Conservation (phyloP, 108 stramenopile species). For the Bacterosira constricta region DNA sequence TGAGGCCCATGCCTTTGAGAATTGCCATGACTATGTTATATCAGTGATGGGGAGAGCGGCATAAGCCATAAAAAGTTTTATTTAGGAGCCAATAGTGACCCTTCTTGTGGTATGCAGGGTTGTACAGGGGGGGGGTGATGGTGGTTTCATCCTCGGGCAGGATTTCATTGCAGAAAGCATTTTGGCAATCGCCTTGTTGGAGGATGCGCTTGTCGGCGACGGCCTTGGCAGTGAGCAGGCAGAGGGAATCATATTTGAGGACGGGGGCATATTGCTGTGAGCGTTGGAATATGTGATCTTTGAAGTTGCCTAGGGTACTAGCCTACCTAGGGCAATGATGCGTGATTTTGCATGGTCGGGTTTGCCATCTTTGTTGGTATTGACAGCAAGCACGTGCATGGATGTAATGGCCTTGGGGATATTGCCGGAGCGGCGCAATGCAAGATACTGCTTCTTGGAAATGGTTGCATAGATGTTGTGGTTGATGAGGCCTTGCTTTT, state of each 20-base stretch:
- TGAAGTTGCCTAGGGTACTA: too few relatives aligned
- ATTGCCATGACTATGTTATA: conserved; percentile 22
- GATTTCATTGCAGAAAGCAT: conserved; percentile 20
- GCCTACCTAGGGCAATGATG: conserved; percentile 19
- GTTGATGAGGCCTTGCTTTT: too few relatives aligned
- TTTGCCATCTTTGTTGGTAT: conserved; percentile 26
- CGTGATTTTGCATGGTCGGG: too few relatives aligned
- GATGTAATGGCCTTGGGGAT: conserved; percentile 13
- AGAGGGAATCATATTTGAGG: conserved; percentile 11
- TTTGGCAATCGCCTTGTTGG: conserved; percentile 34
- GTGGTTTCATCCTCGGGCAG: conserved; percentile 11
- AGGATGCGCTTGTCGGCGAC: not conserved
- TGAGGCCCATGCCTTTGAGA: conserved; percentile 16
- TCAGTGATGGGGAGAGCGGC: conserved; percentile 27
- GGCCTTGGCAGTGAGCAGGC: too few relatives aligned
- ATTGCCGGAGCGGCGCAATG: not conserved
- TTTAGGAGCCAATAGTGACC: conserved; percentile 14
- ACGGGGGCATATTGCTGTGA: conserved; percentile 22
- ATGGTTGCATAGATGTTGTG: too few relatives aligned
- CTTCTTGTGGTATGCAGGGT: not conserved
- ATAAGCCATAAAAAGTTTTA: conserved; percentile 21
- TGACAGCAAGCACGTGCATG: conserved; percentile 20
- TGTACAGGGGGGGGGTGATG: not conserved
- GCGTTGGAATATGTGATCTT: conserved; percentile 17
- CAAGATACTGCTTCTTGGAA: too few relatives aligned